A percentile compares a stretch with the other conserved stretches of the same genome.
These are phyloP conservation scores for Sporobolomyces phaffii DNA, from an alignment of 768 basidiomycete species.

Conservation along the genomic window DNA sequence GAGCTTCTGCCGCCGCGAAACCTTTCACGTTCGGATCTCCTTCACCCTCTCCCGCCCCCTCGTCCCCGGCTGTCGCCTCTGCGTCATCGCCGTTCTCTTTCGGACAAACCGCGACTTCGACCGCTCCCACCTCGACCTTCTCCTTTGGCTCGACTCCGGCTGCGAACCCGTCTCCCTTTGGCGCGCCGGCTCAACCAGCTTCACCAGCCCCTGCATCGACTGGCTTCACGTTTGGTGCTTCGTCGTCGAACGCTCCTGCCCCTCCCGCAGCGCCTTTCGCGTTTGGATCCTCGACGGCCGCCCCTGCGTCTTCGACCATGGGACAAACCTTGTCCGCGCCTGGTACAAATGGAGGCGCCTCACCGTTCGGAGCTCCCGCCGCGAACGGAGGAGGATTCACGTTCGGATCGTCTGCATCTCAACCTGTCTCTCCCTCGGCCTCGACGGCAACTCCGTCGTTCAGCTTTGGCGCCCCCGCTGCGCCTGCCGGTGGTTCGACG, in stretches of 20 bases:
- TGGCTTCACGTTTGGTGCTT: conserved; percentile 16
- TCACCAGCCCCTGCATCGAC: conserved; percentile 8
- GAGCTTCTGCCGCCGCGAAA: background rate
- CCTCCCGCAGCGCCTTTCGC: conserved; percentile 13
- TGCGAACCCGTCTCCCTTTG: conserved; percentile 1
- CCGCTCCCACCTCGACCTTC: background rate
- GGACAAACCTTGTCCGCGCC: conserved; percentile 11
- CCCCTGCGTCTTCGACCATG: conserved; percentile 1
- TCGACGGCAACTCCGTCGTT: conserved; percentile 5
- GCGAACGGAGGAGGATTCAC: background rate
- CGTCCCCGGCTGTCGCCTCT: background rate
- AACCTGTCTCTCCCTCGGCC: background rate
- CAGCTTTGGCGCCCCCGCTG: conserved; percentile 16
- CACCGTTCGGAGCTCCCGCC: conserved; percentile 5
- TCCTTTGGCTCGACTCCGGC: background rate
- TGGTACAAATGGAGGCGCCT: background rate
- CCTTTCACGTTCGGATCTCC: background rate
- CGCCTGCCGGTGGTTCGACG: background rate
- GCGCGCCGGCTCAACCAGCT: background rate
- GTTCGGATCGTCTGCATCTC: background rate
- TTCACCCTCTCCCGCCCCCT: conserved; percentile 7
- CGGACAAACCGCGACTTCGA: background rate
- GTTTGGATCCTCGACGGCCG: background rate
- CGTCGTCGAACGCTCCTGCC: background rate
- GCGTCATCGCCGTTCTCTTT: conserved; percentile 4